Evolutionary conservation across 1,284 basidiomycete genomes (phyloP).

Genomic region (Chalciporus sp.): DNA sequence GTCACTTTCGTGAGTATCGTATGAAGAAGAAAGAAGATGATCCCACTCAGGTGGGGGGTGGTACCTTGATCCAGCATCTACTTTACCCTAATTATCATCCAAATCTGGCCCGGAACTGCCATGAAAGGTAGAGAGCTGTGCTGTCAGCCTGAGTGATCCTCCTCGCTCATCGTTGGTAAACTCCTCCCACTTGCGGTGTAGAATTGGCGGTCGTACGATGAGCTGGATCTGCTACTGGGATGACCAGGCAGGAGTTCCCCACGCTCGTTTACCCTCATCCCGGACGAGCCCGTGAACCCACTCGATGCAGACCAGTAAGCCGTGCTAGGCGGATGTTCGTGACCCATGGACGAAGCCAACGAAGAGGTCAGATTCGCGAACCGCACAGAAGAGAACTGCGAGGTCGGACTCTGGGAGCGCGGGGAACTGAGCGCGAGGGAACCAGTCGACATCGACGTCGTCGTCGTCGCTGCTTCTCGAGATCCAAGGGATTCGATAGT

Average conservation of each 20-base stretch:
- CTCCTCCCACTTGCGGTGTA: slow-evolving; percentile 20
- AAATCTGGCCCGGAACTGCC: neutral
- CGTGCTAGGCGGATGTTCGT: slow-evolving; percentile 24
- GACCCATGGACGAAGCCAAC: slow-evolving; percentile 1
- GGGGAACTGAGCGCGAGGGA: slow-evolving; percentile 22
- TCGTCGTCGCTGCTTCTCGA: slow-evolving; percentile 40
- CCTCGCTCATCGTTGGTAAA: slow-evolving; percentile 9
- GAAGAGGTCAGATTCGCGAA: slow-evolving; percentile 23
- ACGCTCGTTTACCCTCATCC: slow-evolving; percentile 29
- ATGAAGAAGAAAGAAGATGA: neutral
- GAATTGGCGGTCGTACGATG: slow-evolving; percentile 14
- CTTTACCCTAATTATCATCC: neutral
- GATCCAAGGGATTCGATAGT: slow-evolving; percentile 78
- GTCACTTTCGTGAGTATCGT: slow-evolving; percentile 4
- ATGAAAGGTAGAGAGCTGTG: neutral
- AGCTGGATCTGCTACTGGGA: slow-evolving; percentile 1
- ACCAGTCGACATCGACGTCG: slow-evolving; percentile 16
- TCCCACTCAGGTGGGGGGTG: neutral
- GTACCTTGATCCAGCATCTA: neutral
- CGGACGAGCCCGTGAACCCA: slow-evolving; percentile 10
- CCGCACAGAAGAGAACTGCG: slow-evolving; percentile 30
- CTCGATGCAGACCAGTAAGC: slow-evolving; percentile 33
- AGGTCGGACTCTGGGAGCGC: slow-evolving; percentile 19
- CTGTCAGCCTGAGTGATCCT: slow-evolving; percentile 5
- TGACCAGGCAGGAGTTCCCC: slow-evolving; percentile 26